Evolutionary conservation across 768 basidiomycete genomes (phyloP).

Genomic region (Tylopilus rubrobrunneus): DNA sequence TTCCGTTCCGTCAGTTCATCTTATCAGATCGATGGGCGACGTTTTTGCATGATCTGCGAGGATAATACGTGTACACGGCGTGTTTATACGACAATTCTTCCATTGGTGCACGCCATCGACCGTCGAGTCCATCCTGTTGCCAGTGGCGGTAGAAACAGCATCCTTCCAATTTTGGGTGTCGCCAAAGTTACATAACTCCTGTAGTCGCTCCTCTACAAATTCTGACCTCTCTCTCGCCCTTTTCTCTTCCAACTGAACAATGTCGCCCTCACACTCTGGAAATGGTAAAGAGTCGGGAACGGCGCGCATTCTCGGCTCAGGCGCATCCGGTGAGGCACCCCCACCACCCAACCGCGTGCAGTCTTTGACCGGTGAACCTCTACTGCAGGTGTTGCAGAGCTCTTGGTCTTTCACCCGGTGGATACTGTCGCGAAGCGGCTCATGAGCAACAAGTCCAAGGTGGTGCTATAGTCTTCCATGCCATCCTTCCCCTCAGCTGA

Average conservation of each 20-base stretch:
- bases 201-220: slow-evolving; percentile 3
- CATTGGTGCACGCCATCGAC: too few relatives aligned
- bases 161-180: slow-evolving; percentile 9
- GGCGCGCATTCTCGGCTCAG: slow-evolving; percentile 88
- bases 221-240: not conserved
- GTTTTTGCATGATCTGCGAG: too few relatives aligned
- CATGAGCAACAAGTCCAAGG: slow-evolving; percentile 96
- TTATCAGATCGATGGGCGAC: too few relatives aligned
- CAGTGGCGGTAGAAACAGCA: too few relatives aligned
- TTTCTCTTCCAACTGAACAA: slow-evolving; percentile 14
- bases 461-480: slow-evolving; percentile 15
- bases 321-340: slow-evolving; percentile 66
- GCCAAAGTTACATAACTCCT: slow-evolving; percentile 23
- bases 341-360: not conserved
- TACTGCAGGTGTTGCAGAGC: slow-evolving; percentile 80
- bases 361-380: not conserved
- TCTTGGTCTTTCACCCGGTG: slow-evolving; percentile 92
- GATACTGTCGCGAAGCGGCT: slow-evolving; percentile 98
- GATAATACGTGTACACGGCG: too few relatives aligned
- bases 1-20: not conserved
- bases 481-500: not conserved
- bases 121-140: too few relatives aligned
- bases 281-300: slow-evolving; percentile 79
- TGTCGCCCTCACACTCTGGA: slow-evolving; percentile 46
- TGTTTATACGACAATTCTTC: not conserved